Evolutionary conservation across 257 asterid genomes (phyloP).

Genomic region (Lithospermum erythrorhizon): DNA sequence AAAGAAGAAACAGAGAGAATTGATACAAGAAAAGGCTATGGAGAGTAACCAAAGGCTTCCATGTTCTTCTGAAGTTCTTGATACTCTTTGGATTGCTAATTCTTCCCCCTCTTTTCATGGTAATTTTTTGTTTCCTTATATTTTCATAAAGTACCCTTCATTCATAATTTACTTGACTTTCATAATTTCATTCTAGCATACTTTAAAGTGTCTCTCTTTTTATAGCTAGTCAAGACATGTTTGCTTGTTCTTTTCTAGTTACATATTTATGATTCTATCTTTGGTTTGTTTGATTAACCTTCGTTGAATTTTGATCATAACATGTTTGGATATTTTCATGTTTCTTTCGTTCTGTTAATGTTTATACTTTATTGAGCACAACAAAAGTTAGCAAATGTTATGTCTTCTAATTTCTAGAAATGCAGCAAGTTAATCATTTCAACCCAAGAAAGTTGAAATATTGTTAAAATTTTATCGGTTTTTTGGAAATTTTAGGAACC

Average conservation of each 20-base stretch:
- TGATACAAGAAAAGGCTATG: slow-evolving; percentile 23
- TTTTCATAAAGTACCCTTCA: neutral
- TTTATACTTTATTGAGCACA: too few relatives aligned
- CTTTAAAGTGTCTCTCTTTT: neutral
- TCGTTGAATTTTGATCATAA: neutral
- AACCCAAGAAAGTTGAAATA: too few relatives aligned
- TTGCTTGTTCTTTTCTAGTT: too few relatives aligned
- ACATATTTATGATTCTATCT: too few relatives aligned
- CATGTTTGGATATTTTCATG: neutral
- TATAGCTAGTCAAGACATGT: too few relatives aligned
- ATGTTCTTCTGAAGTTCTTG: slow-evolving; percentile 42
- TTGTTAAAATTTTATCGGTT: neutral
- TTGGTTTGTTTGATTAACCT: too few relatives aligned
- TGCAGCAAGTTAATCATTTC: too few relatives aligned
- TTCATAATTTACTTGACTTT: neutral
- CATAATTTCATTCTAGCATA: too few relatives aligned
- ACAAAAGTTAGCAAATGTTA: too few relatives aligned
- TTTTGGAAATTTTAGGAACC: neutral
- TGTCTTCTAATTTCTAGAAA: too few relatives aligned
- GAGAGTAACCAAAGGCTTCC: slow-evolving; percentile 44
- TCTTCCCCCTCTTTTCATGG: slow-evolving; percentile 56
- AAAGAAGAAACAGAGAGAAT: neutral
- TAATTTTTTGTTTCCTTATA: slow-evolving; percentile 12
- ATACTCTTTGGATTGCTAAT: slow-evolving; percentile 53
- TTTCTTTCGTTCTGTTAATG: neutral